Base-by-base conservation (phyloP, 192 early-diverging fungal genomes). In the Backusella westeae region DNA sequence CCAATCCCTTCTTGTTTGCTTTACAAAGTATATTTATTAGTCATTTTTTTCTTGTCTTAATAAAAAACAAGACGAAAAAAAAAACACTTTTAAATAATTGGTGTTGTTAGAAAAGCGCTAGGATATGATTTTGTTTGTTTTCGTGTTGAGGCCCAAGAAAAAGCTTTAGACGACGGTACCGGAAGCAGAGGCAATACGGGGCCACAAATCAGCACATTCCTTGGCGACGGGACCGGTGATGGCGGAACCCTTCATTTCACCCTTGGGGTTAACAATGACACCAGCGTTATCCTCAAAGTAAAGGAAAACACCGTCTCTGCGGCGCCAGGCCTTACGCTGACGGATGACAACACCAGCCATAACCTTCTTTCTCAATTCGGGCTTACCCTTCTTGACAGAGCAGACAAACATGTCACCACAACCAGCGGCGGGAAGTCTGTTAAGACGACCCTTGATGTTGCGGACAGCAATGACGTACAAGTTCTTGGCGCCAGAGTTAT, bases 401-500 rank as follows among this genome's bases (percentile, higher is more conserved):
- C 97, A 97, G 77, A 99, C 89, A 74, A 99, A 92, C 95, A 99
- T 98, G 90, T 99, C 98, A 87, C 98, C 98, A 79, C 94, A 94
- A 89, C 95, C 96, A 87, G 94, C 97, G 78, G 97, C 94, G 63
- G 98, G 98, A 75, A 99, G 91, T 86, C 96, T 91, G 93, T 96
- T 98, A 41, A 99, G 89, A 85, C 97, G 93, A 78, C 93, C 96
- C 87, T 95, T 92, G 82, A 99, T 95, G 74, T 96, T 95, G 82
- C 91, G 91, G 84, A 99, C 98, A 81, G 97, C 92, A 82, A 99
- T 98, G 81, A 99, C 91, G 93, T 99, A 98, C 78, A 99, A 90
- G 94, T 99, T 99, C 94, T 99, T 99, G 85, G 98, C 98, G 68
- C 98, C 98, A 87, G 97, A 98, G 96, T 99, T 99, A 88, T 99